Evolutionary conservation across 768 basidiomycete species (phyloP), one percentile per base, ranked within the genome.

Genomic region (Trametes meyenii): DNA sequence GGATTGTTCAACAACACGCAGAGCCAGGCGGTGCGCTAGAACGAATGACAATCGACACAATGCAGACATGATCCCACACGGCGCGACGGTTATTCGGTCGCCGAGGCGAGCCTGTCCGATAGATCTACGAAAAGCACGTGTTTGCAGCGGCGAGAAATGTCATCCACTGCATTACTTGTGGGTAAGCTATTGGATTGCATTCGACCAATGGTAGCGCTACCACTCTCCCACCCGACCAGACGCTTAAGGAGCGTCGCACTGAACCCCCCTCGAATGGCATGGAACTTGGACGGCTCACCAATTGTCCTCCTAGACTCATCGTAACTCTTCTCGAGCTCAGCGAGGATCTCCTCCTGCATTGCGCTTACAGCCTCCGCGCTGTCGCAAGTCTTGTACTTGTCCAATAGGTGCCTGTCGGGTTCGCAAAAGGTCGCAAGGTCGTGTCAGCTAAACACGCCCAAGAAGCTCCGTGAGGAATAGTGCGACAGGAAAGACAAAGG

Each of bases 341-440:
- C 75, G 52, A 94, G 85, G 52, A 93, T 86, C 29, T 73, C 74
- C 24, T 89, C 83, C 71, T 95, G 92, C 75, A 81, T 82, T 7
- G 71, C 75, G 1, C 69, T 70, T 21, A 94, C 77, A 36, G 89
- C 87, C 11, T 77, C 81, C 0, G 88, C 78, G 0, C 83, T 83
- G 2, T 70, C 74, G 69, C 96, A 98, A 38, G 80, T 86, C 63
- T 82, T 80, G 71, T 99, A 99, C 49, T 80, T 82, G 58, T 90
- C 84, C 55, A 99, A 76, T 61, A 71, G 57, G 19, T 69, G 60
- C 49, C 74, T 69, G 49, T 5, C 29, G 29, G 29, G 29, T 21
- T 7, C 35, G 39, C 53, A 33, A 3, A 6, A n/a, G 4, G 29
- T 33, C 29, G 8, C 4, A 33, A 33, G 29, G 8, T 33, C 29